phyloP scores from a whole-genome alignment of 2,329 filamentous ascomycete genomes.

The Ustilaginoidea virens region DNA sequence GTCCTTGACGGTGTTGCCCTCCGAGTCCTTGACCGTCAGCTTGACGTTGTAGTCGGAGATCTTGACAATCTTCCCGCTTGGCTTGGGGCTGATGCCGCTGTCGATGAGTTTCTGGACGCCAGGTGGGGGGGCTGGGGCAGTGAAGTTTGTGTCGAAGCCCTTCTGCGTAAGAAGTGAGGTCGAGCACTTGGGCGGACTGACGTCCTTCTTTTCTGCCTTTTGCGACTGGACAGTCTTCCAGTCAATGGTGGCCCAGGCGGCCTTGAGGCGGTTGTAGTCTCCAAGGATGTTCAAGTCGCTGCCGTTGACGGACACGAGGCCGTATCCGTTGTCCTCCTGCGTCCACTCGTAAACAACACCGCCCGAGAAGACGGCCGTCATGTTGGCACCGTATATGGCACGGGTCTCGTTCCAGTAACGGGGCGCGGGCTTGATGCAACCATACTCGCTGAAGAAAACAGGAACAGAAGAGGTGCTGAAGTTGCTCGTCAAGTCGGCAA shows the following conservation, averaged over 20 bases:
- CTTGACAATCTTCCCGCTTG: slow-evolving; percentile 50
- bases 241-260: slow-evolving; percentile 62
- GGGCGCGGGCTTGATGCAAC: slow-evolving; percentile 58
- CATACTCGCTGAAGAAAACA: slow-evolving; percentile 70
- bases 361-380: slow-evolving; percentile 55
- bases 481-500: slow-evolving; percentile 45
- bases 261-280: slow-evolving; percentile 61
- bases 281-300: slow-evolving; percentile 41
- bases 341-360: slow-evolving; percentile 73
- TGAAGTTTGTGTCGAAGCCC: slow-evolving; percentile 67
- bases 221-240: slow-evolving; percentile 48
- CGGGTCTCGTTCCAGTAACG: slow-evolving; percentile 64
- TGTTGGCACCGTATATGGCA: slow-evolving; percentile 54
- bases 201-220: slow-evolving; percentile 37
- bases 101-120: slow-evolving; percentile 60
- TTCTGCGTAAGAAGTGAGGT: slow-evolving; percentile 48
- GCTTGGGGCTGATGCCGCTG: slow-evolving; percentile 53
- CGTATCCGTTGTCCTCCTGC: slow-evolving; percentile 52
- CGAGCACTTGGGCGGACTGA: slow-evolving; percentile 45
- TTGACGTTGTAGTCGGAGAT: slow-evolving; percentile 48
- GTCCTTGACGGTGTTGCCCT: slow-evolving; percentile 24
- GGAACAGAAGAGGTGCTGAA: slow-evolving; percentile 54
- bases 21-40: slow-evolving; percentile 23
- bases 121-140: slow-evolving; percentile 51
- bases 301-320: slow-evolving; percentile 45